These are phyloP conservation scores for Aspergillus uvarum DNA, from an alignment of 2,329 filamentous ascomycete species.

Conservation along the genomic window DNA sequence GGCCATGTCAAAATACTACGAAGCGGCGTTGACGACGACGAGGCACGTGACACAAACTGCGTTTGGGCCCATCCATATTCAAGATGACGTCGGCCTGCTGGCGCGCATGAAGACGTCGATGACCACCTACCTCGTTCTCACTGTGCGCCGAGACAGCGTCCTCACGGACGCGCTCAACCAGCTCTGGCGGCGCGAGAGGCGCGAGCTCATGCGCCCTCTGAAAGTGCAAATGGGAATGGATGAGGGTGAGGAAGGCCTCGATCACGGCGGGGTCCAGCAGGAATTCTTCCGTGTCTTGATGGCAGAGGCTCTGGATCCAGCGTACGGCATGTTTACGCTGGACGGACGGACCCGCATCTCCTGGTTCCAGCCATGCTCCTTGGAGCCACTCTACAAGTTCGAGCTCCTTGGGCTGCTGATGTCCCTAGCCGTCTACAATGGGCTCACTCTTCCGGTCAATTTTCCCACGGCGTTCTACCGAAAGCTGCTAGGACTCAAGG, in stretches of 20 bases:
- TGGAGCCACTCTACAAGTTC: slow-evolving; percentile 85
- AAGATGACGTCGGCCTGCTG: slow-evolving; percentile 62
- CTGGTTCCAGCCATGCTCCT: slow-evolving; percentile 82
- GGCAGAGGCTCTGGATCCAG: slow-evolving; percentile 72
- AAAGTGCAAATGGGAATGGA: slow-evolving; percentile 85
- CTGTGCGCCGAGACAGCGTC: slow-evolving; percentile 66
- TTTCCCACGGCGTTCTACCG: slow-evolving; percentile 84
- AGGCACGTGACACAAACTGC: slow-evolving; percentile 48
- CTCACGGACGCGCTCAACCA: slow-evolving; percentile 78
- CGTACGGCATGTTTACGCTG: slow-evolving; percentile 74
- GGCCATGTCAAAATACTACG: slow-evolving; percentile 77
- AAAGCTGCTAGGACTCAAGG: slow-evolving; percentile 69
- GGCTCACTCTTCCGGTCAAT: slow-evolving; percentile 83
- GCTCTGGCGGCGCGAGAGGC: slow-evolving; percentile 79
- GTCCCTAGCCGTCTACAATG: slow-evolving; percentile 89
- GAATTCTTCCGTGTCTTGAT: slow-evolving; percentile 91
- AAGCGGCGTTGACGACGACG: slow-evolving; percentile 58
- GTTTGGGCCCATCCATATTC: slow-evolving; percentile 43
- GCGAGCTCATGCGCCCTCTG: slow-evolving; percentile 79
- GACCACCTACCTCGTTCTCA: slow-evolving; percentile 68
- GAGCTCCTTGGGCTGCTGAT: slow-evolving; percentile 86
- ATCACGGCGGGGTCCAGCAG: slow-evolving; percentile 93
- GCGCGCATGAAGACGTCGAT: slow-evolving; percentile 66
- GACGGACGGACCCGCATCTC: slow-evolving; percentile 74
- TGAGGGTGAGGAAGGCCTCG: slow-evolving; percentile 80